Evolutionary conservation across 495 filamentous ascomycete genomes (phyloP).

Genomic region (Penicillium salamii): DNA sequence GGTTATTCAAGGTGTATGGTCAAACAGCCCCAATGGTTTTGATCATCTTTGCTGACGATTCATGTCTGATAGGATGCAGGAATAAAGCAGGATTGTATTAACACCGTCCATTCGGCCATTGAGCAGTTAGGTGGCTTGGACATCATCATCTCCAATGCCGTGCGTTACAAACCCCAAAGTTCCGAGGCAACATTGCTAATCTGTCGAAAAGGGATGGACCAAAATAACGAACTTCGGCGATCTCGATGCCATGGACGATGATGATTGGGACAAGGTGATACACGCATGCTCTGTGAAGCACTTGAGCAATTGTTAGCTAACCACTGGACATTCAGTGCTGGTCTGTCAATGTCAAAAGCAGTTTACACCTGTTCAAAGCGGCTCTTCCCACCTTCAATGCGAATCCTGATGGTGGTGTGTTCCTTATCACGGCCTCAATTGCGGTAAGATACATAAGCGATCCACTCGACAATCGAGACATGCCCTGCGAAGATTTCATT

Average conservation of each 20-base stretch:
- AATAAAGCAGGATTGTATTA: slow-evolving; percentile 51
- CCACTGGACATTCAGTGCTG: slow-evolving; percentile 53
- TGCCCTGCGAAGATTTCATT: not conserved
- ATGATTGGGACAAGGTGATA: slow-evolving; percentile 68
- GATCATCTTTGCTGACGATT: not conserved
- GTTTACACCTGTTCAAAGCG: slow-evolving; percentile 58
- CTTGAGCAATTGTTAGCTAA: too few species aligned
- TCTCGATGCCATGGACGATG: slow-evolving; percentile 57
- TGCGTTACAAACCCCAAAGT: slow-evolving; percentile 28
- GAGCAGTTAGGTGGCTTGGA: slow-evolving; percentile 64
- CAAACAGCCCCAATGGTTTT: too few species aligned
- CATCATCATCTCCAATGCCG: slow-evolving; percentile 69
- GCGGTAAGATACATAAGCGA: slow-evolving; percentile 38
- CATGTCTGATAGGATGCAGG: slow-evolving; percentile 52
- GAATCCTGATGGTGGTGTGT: slow-evolving; percentile 66
- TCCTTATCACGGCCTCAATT: slow-evolving; percentile 65
- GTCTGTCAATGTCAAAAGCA: slow-evolving; percentile 66
- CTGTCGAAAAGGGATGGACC: slow-evolving; percentile 57
- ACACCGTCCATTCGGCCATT: slow-evolving; percentile 53
- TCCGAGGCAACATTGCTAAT: not conserved
- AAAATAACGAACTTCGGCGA: slow-evolving; percentile 62
- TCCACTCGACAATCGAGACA: not conserved
- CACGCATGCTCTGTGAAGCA: not conserved
- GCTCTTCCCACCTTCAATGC: slow-evolving; percentile 63
- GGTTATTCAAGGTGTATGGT: slow-evolving; percentile 55